Evolutionary conservation across 306 rosid genomes (phyloP), one percentile per base, ranked within the genome.

Genomic region (Benincasa hispida): DNA sequence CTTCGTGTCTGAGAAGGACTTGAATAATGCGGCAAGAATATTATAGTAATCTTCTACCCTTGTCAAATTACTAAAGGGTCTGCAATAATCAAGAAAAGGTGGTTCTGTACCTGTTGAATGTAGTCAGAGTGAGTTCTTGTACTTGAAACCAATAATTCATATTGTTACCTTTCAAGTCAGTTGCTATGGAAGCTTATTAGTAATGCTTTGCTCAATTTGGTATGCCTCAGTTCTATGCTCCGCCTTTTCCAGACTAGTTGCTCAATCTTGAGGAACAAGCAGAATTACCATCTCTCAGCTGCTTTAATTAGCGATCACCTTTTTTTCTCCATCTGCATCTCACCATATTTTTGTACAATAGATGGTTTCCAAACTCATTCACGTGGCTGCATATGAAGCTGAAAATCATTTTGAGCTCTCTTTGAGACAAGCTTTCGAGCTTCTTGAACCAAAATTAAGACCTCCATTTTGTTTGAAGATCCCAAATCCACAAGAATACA

Each of bases 381-480:
- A 21, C 5, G 5, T 50, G 3, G 32, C 81, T 75, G 75, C 90
- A 5, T 77, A 81, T 19, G 92, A 89, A 88, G 86, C 93, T 0
- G 81, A 89, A 78, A 88, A 84, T 79, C 86, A 78, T 10, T 28
- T 84, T 0, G 96, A 88, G 60, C 19, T 75, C 25, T 82, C 91
- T 32, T 82, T 91, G 7, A 85, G 84, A 74, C 82, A 86, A 66
- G 83, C 96, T 51, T 88, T 86, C 47, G 82, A 85, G 28, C 78
- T 85, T 25, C 84, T 91, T 35, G 80, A 85, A 75, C 90, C 83
- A 34, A 79, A 82, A 9, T 78, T 91, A 42, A 88, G 85, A 82
- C 96, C 96, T 48, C 92, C 97, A 0, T 91, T 91, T 76, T 72
- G 88, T 37, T 74, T 87, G 76, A 17, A 78, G 12, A 83, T 91